Percentiles rank a stretch among this genome's conserved stretches.
phyloP scores from a whole-genome alignment of 495 filamentous ascomycete genomes.

The Penicillium soppii region DNA sequence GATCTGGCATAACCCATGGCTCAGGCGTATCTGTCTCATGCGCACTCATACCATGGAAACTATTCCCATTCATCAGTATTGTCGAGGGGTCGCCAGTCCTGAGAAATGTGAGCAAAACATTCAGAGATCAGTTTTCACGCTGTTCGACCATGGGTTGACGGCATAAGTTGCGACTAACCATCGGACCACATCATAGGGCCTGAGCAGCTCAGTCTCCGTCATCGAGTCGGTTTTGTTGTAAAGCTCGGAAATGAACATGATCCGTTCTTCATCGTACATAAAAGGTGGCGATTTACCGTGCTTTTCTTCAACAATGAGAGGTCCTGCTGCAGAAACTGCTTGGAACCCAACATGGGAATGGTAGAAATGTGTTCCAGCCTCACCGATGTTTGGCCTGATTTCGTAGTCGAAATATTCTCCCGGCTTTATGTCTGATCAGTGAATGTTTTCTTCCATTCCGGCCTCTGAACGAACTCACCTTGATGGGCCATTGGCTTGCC shows the following conservation, averaged over 20 bases:
- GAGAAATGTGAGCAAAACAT: no score
- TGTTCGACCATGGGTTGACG: no score
- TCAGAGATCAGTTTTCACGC: no score
- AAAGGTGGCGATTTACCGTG: constrained; percentile 37
- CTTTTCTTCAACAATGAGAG: constrained; percentile 55
- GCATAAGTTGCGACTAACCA: no score
- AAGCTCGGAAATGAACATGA: constrained; percentile 51
- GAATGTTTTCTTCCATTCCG: no score
- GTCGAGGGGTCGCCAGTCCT: no score
- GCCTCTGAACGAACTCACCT: no score
- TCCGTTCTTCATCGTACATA: constrained; percentile 55
- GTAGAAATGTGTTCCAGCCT: constrained; percentile 60
- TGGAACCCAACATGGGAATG: constrained; percentile 61
- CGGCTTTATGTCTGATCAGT: no score
- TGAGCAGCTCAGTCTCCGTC: constrained; percentile 39
- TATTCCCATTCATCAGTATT: no score
- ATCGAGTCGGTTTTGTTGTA: constrained; percentile 44
- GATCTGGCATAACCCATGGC: no score
- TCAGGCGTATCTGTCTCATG: no score
- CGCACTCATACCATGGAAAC: no score
- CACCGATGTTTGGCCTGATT: constrained; percentile 43
- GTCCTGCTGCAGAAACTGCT: constrained; percentile 50
- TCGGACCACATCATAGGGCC: constrained; percentile 53
- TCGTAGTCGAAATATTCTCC: constrained; percentile 63
- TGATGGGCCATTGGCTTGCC: constrained; percentile 58